phyloP scores from a whole-genome alignment of 352 stramenopile genomes.

The Phytophthora sp. region DNA sequence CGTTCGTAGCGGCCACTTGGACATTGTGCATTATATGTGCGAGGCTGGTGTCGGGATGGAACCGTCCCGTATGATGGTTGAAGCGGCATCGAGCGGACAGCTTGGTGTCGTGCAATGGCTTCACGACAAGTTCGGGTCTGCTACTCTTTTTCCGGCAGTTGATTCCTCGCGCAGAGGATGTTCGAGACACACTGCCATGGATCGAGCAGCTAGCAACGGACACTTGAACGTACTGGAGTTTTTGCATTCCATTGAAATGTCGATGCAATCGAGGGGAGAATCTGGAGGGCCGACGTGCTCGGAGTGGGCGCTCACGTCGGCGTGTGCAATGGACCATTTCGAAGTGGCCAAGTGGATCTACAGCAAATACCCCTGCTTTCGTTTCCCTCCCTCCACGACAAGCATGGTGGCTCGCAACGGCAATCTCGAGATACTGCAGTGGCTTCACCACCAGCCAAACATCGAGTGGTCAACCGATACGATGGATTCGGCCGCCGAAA shows the following conservation, averaged over 20 bases:
- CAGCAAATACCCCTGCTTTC: neutral
- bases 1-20: slow-evolving; percentile 1
- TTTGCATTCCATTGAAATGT: neutral
- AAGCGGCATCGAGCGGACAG: neutral
- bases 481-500: slow-evolving; percentile 4
- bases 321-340: neutral
- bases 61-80: neutral
- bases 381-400: neutral
- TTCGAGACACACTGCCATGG: neutral
- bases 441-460: slow-evolving; percentile 8
- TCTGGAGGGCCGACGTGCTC: neutral
- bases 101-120: neutral
- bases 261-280: neutral
- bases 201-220: neutral
- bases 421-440: slow-evolving; percentile 13
- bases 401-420: slow-evolving; percentile 6
- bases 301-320: neutral
- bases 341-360: neutral
- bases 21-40: slow-evolving; percentile 15
- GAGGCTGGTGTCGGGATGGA: neutral
- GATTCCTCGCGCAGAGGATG: neutral
- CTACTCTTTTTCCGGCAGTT: neutral
- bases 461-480: slow-evolving; percentile 2
- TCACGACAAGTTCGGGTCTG: neutral
- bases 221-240: neutral